Base-by-base conservation (phyloP, 129 eudicot species). In the Escallonia rubra region DNA sequence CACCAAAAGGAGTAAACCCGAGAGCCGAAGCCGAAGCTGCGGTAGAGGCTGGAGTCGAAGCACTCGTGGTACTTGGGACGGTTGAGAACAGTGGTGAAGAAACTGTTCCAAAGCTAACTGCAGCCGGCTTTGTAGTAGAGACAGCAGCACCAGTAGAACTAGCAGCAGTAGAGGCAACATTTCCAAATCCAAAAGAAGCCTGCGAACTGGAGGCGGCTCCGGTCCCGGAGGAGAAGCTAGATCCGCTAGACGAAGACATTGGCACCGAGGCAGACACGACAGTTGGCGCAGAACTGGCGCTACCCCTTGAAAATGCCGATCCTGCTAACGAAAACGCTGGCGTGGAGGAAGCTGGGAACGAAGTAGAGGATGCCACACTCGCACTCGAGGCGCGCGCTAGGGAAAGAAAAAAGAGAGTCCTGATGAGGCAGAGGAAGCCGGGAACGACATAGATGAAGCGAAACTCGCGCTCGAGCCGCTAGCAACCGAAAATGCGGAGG, bases 221-320 rank as follows among this genome's bases (percentile, higher is more conserved):
- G 66, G 61, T 78, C 43, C 70, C 83, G 59, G 79, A 87, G 3
- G 90, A 84, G 58, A 84, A 87, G 62, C 85, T 70, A 1, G 77
- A 65, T 52, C 69, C 60, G 65, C 74, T 75, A 47, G 77, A 61
- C 7, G 81, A 61, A 44, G 76, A 56, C 49, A 59, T 10, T 3
- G 74, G 13, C 11, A 72, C 2, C 40, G 80, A 54, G 12, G 74
- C 50, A 42, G 78, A 52, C 16, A 39, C 15, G 38, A 74, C 10
- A 4, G 76, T 57, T 10, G 82, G 11, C 38, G 72, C 73, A 66
- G 85, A 55, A 61, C 77, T 46, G 1, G 34, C 58, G 50, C 77
- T 60, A 46, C 68, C 79, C 53, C 74, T 66, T 11, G 81, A 58
- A 10, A 65, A 48, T 15, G 71, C 55, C 4, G 79, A 46, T 5